Conservation (phyloP, 768 basidiomycete genomes). For the Psilocybe azurescens region DNA sequence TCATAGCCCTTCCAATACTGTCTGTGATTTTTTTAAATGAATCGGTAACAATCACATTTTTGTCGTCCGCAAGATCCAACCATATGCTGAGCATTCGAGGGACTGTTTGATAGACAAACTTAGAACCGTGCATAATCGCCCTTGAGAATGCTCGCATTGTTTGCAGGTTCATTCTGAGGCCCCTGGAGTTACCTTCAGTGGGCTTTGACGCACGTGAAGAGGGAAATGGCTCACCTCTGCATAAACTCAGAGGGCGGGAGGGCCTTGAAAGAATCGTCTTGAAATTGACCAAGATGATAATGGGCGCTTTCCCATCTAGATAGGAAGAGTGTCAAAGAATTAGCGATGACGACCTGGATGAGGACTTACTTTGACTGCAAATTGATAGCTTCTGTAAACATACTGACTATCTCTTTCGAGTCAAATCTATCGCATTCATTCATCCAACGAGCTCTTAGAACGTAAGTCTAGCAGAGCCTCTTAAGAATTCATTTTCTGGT, state of each 20-base stretch:
- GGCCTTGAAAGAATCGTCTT: constrained; percentile 76
- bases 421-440: constrained; percentile 87
- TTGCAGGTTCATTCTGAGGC: constrained; percentile 64
- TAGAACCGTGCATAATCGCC: constrained; percentile 84
- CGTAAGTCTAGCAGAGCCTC: constrained; percentile 59
- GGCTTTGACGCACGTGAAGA: neutral
- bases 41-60: constrained; percentile 33
- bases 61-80: constrained; percentile 86
- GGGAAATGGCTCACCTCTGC: constrained; percentile 42
- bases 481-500: neutral
- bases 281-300: constrained; percentile 88
- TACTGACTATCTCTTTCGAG: constrained; percentile 59
- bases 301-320: constrained; percentile 82
- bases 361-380: constrained; percentile 55
- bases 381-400: constrained; percentile 57
- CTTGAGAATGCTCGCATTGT: constrained; percentile 71
- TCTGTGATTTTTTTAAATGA: constrained; percentile 62
- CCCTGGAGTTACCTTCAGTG: constrained; percentile 39
- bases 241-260: constrained; percentile 50
- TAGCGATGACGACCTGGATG: neutral
- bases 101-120: constrained; percentile 95
- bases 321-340: constrained; percentile 6
- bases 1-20: constrained; percentile 58
- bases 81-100: constrained; percentile 94
- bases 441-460: constrained; percentile 92